A percentile compares a stretch with the other conserved stretches of the same genome.
Evolutionary conservation across 345 rosid species (phyloP).

Genomic region (Erysimum cheiranthoides): DNA sequence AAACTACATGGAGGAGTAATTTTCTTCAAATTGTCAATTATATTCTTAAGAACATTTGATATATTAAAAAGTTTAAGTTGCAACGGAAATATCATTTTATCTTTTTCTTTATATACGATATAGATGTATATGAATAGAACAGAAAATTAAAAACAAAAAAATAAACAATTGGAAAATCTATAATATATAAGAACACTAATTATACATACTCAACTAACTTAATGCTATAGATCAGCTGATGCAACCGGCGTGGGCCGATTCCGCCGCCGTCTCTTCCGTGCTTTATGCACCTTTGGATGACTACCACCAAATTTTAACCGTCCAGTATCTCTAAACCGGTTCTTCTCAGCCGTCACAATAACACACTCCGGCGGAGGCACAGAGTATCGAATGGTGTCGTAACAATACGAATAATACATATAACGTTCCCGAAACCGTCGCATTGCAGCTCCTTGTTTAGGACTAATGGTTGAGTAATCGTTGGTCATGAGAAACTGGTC

Average conservation of each 20-base stretch:
- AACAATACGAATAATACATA: constrained; percentile 92
- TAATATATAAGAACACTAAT: neutral
- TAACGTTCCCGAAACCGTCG: constrained; percentile 66
- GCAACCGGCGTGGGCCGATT: constrained; percentile 39
- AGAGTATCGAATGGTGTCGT: constrained; percentile 66
- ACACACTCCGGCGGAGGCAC: constrained; percentile 77
- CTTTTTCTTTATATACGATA: neutral
- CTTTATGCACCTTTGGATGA: constrained; percentile 30
- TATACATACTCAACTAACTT: constrained; percentile 10
- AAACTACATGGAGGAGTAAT: neutral
- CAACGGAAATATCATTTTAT: neutral
- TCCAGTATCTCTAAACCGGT: constrained; percentile 69
- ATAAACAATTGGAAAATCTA: neutral
- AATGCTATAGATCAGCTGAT: constrained; percentile 36
- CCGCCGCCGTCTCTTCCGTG: constrained; percentile 47
- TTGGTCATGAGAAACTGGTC: constrained; percentile 48
- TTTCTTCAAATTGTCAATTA: neutral
- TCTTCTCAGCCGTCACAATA: constrained; percentile 52
- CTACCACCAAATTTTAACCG: constrained; percentile 82
- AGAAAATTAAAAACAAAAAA: neutral
- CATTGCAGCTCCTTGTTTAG: constrained; percentile 58
- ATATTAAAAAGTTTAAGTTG: neutral
- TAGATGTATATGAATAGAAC: neutral
- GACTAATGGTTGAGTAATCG: constrained; percentile 53
- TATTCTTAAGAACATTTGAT: neutral